Evolutionary conservation across 805 yeast genomes (phyloP), one percentile per base, ranked within the genome.

Genomic region (Hanseniaspora pseudoguilliermondii): DNA sequence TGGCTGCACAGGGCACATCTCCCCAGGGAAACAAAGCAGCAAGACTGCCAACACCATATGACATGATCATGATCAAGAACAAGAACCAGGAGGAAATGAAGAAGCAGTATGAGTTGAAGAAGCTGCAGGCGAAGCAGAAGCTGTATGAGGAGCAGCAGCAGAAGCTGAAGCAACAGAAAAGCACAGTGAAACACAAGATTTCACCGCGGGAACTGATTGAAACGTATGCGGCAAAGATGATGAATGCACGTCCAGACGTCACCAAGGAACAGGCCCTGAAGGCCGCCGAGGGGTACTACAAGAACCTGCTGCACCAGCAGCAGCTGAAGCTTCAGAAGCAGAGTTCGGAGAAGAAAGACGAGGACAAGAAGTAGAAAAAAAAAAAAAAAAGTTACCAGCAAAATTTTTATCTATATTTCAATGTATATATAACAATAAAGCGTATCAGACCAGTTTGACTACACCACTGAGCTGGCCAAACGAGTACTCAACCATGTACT

Each of bases 21-120:
- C 15, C 9, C n/a, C 46, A 40, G 74, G 71, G 55, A 74, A 59
- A 61, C 66, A 67, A 8, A 62, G 65, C 32, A 78, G 74, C 57
- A 73, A 71, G 41, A 72, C 72, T 60, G 69, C 69, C 50, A 65
- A 79, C 95, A 0, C 97, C 97, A 0, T 81, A 84, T 13, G 96
- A 90, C 63, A 76, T 91, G 64, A 80, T 96, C 0, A 79, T 79
- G 59, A 70, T 93, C 71, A 91, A 91, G 67, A 80, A 74, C 60
- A 96, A 91, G 60, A 75, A 95, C 57, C 97, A 91, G 63, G 83
- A 82, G 66, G 83, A 93, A 0, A 76, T 85, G 20, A 88, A 89
- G 60, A 95, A 87, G 29, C 53, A 53, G 13, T 65, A 62, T 42
- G 63, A 65, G 48, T 32, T 55, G 15, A 57, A 58, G 47, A 59